Evolutionary conservation across 306 rosid species (phyloP), one percentile per base, ranked within the genome.

Genomic region (Quillaja saponaria): DNA sequence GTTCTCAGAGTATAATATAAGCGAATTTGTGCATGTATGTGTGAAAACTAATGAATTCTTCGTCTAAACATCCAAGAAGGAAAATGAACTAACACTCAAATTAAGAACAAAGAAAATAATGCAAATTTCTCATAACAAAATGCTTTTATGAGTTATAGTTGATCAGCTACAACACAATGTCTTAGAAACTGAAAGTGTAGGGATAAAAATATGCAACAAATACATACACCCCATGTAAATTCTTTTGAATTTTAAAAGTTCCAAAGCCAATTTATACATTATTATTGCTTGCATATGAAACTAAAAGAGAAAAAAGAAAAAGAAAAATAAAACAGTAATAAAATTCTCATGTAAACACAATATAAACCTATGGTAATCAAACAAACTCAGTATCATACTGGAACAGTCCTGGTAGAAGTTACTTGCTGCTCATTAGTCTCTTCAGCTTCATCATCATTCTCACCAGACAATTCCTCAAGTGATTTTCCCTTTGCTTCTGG

Each of bases 401-500:
- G 90, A 49, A 66, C 79, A 8, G 85, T 72, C 63, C 84, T 78
- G 10, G 44, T 55, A 28, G 73, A 14, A 13, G 56, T 65, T 17
- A 51, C 55, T 10, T 11, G 58, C 3, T 2, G 13, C 39, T 61
- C 79, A 13, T 25, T 10, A 2, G 13, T 53, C 28, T 70, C 79
- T 3, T 13, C 59, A 4, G 31, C 55, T 5, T 71, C 88, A 0
- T 69, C 84, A 10, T 75, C 84, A 13, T 54, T 79, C 80, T 91
- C 96, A 13, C 96, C 95, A 37, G 85, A 78, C 87, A 88, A 58
- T 57, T 91, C 97, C 64, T 91, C 97, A 2, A 91, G 78, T 17
- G 97, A 88, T 58, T 56, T 91, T 6, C 96, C 97, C 55, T 88
- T 91, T 0, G 97, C 61, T 71, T 91, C 97, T 0, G 96, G 97